Conservation (phyloP, 75 land plant genomes). For the Picea glauca region DNA sequence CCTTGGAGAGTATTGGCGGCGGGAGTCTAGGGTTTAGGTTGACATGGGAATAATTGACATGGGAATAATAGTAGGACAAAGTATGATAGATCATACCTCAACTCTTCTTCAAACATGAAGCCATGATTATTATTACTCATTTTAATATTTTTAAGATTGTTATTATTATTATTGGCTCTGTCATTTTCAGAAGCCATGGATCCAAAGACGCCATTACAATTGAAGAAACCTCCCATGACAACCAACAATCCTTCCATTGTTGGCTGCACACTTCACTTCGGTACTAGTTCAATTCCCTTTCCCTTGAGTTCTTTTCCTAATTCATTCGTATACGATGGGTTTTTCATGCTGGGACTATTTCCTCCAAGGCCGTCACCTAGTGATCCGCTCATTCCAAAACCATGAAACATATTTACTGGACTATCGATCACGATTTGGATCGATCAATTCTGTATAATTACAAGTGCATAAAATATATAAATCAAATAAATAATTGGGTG, state of each 20-base stretch:
- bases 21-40: constrained; percentile 87
- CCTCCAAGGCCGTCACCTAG: constrained; percentile 12
- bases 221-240: constrained; percentile 25
- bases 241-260: constrained; percentile 86
- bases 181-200: neutral
- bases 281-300: constrained; percentile 52
- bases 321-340: constrained; percentile 28
- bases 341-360: constrained; percentile 14
- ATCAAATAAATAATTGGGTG: too few relatives aligned
- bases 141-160: neutral
- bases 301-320: constrained; percentile 55
- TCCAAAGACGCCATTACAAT: neutral
- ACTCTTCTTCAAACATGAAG: constrained; percentile 63
- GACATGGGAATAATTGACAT: constrained; percentile 75
- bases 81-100: constrained; percentile 79
- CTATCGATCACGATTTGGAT: constrained; percentile 41
- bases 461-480: too few relatives aligned
- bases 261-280: constrained; percentile 94
- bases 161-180: neutral
- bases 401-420: constrained; percentile 46
- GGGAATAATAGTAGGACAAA: constrained; percentile 70
- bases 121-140: constrained; percentile 20
- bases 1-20: too few relatives aligned
- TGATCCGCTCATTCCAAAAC: constrained; percentile 36
- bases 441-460: neutral